These are phyloP conservation scores for Xerocomus brunneocitrinus DNA, from an alignment of 768 basidiomycete genomes.

Conservation along the genomic window DNA sequence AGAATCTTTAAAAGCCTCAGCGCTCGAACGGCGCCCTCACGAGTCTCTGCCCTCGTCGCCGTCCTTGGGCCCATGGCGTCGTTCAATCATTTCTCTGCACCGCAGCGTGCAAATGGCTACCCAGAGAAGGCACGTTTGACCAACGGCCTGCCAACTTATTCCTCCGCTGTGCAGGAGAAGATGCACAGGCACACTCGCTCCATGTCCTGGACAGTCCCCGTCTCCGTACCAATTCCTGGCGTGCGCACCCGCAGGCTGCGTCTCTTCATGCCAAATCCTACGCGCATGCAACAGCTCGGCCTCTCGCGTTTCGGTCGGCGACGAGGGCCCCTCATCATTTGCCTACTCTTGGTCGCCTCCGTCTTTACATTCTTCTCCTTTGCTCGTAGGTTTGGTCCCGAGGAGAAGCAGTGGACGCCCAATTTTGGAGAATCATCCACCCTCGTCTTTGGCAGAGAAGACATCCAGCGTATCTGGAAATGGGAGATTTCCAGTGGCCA, in stretches of 20 bases:
- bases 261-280: constrained; percentile 56
- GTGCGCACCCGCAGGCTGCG: constrained; percentile 51
- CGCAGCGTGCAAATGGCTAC: constrained; percentile 44
- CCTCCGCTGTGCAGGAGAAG: constrained; percentile 65
- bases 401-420: constrained; percentile 60
- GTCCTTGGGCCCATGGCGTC: constrained; percentile 38
- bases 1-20: constrained; percentile 10
- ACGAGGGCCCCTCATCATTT: constrained; percentile 51
- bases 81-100: constrained; percentile 43
- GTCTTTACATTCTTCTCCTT: constrained; percentile 58
- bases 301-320: constrained; percentile 55
- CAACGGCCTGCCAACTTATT: constrained; percentile 44
- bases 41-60: constrained; percentile 6
- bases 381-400: constrained; percentile 55
- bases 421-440: constrained; percentile 61
- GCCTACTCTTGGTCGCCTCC: constrained; percentile 41
- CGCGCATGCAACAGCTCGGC: constrained; percentile 53
- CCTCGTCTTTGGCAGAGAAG: constrained; percentile 69
- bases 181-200: constrained; percentile 42
- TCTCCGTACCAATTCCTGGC: constrained; percentile 60
- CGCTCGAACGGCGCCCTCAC: constrained; percentile 11
- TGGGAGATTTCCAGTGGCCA: constrained; percentile 96
- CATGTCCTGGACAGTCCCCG: constrained; percentile 54
- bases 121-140: constrained; percentile 40
- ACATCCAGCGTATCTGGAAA: constrained; percentile 87